Evolutionary conservation across 306 rosid genomes (phyloP).

Genomic region (Quercus glauca): DNA sequence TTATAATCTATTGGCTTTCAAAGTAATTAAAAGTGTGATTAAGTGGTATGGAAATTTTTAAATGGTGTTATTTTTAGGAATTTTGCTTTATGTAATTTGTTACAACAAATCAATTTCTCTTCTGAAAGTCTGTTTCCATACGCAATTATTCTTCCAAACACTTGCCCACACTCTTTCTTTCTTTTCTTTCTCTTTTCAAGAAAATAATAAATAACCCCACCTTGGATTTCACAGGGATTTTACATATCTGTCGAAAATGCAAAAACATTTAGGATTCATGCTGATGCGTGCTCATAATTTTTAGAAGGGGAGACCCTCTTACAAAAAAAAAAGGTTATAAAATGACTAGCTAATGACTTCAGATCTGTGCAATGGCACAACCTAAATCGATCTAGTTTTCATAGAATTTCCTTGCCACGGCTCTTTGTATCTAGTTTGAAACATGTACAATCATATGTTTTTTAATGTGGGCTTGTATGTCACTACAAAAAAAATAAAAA

Average conservation of each 20-base stretch:
- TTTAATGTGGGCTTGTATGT: no score
- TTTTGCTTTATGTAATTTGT: conserved; percentile 30
- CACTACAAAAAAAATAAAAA: no score
- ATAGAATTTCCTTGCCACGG: no score
- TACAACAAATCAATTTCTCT: conserved; percentile 22
- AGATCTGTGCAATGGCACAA: no score
- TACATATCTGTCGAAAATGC: neutral
- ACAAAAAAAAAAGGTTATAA: no score
- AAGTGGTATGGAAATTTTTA: conserved; percentile 29
- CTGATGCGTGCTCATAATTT: neutral
- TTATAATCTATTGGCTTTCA: conserved; percentile 95
- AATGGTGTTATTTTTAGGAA: conserved; percentile 21
- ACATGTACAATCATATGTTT: no score
- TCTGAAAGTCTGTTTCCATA: conserved; percentile 1
- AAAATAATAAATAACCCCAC: neutral
- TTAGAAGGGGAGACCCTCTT: no score
- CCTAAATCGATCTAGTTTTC: no score
- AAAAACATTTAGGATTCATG: neutral
- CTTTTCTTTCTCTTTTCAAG: neutral
- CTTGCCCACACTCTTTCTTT: neutral
- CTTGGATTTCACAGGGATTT: neutral
- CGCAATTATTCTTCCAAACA: neutral
- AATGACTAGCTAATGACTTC: no score
- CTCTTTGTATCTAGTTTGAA: no score
- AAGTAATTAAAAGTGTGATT: conserved; percentile 47